phyloP scores from a whole-genome alignment of 106 monocot genomes.

The Posidonia australis region DNA sequence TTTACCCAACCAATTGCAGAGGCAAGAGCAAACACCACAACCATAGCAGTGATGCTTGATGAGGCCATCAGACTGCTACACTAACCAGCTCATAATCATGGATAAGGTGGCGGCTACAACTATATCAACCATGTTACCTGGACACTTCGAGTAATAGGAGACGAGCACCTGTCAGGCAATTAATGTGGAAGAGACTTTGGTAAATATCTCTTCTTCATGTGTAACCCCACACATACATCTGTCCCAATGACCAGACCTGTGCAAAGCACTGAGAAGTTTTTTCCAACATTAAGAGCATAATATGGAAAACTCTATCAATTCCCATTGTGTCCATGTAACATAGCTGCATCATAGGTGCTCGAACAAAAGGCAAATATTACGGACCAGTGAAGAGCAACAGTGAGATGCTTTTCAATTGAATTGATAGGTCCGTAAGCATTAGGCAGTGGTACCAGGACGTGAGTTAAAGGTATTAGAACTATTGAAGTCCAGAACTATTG shows the following conservation, averaged over 20 bases:
- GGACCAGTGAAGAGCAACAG: not conserved
- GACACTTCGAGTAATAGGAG: constrained; percentile 15
- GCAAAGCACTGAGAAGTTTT: not conserved
- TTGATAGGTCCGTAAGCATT: constrained; percentile 6
- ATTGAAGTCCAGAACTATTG: too few species aligned
- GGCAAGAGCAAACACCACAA: too few species aligned
- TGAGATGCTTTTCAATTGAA: not conserved
- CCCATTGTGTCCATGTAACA: constrained; percentile 30
- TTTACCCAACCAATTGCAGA: too few species aligned
- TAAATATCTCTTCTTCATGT: not conserved
- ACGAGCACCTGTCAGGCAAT: constrained; percentile 12
- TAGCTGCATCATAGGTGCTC: constrained; percentile 18
- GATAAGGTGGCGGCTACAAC: constrained; percentile 27
- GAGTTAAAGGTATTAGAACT: constrained; percentile 4
- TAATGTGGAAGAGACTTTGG: constrained; percentile 2
- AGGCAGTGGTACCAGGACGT: constrained; percentile 56
- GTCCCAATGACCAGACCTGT: not conserved
- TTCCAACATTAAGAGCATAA: constrained; percentile 4
- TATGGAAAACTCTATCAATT: not conserved
- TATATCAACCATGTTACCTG: constrained; percentile 26
- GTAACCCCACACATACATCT: constrained; percentile 1
- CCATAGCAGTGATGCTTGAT: not conserved
- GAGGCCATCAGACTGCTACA: constrained; percentile 49
- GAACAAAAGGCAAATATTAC: constrained; percentile 10
- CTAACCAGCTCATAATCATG: constrained; percentile 56